These are phyloP conservation scores for Coemansia sp. DNA, from an alignment of 192 early-diverging fungal genomes.

Conservation along the genomic window DNA sequence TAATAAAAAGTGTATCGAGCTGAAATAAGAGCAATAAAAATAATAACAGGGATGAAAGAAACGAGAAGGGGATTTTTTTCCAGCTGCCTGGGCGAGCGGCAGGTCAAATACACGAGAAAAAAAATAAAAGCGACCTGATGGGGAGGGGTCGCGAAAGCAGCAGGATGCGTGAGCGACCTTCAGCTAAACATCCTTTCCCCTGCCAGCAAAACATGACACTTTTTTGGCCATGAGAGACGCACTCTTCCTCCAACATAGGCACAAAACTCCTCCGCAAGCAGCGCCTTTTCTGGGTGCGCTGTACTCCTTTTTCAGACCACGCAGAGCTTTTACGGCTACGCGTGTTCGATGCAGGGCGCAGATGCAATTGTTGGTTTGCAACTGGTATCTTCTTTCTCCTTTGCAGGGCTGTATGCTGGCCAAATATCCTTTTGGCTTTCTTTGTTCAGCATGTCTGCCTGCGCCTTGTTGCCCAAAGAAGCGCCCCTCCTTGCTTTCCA, in stretches of 20 bases:
- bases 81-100: conserved; percentile 3
- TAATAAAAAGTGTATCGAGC: background rate
- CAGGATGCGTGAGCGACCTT: background rate
- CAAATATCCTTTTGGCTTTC: background rate
- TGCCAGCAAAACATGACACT: background rate
- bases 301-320: too few species aligned
- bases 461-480: background rate
- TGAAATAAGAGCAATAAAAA: conserved; percentile 4
- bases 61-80: background rate
- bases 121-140: background rate
- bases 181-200: background rate
- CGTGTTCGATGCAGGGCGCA: background rate
- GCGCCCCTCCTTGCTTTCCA: background rate
- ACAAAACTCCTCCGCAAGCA: too few species aligned
- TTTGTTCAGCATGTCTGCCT: background rate
- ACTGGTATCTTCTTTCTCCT: background rate
- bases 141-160: background rate
- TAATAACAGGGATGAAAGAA: conserved; percentile 1
- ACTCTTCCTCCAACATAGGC: too few species aligned
- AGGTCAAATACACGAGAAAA: background rate
- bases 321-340: too few species aligned
- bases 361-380: background rate
- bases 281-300: too few species aligned
- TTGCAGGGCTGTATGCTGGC: background rate
- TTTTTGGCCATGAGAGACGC: too few species aligned